phyloP scores from a whole-genome alignment of 306 rosid species.

The Pachyrhizus erosus region DNA sequence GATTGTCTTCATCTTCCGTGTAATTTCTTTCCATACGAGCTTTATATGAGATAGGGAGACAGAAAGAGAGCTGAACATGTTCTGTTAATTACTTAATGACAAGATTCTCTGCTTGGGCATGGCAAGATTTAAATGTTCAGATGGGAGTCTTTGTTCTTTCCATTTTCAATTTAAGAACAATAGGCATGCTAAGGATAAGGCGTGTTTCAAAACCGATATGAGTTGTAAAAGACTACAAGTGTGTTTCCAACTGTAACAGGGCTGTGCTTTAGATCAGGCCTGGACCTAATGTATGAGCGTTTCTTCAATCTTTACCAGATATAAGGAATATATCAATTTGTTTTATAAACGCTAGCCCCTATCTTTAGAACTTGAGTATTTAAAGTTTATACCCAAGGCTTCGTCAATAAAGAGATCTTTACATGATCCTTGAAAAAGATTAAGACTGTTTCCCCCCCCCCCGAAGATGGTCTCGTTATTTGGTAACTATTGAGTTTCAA shows the following conservation, averaged over 20 bases:
- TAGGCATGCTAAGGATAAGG: slow-evolving; percentile 1
- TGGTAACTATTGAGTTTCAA: slow-evolving; percentile 9
- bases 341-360: background rate
- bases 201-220: background rate
- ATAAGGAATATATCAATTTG: background rate
- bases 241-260: slow-evolving; percentile 1
- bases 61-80: slow-evolving; percentile 24
- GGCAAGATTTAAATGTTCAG: slow-evolving; percentile 2
- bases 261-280: slow-evolving; percentile 15
- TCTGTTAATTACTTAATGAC: slow-evolving; percentile 26
- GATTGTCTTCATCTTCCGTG: slow-evolving; percentile 31
- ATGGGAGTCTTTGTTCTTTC: slow-evolving; percentile 8
- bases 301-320: slow-evolving; percentile 7
- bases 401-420: background rate
- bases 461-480: background rate
- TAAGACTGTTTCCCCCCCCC: no score
- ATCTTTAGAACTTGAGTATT: background rate
- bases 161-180: slow-evolving; percentile 34
- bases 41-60: slow-evolving; percentile 32
- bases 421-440: slow-evolving; percentile 21
- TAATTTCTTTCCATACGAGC: background rate
- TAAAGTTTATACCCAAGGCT: background rate
- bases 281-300: background rate
- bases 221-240: background rate
- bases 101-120: slow-evolving; percentile 28